A percentile compares a stretch with the other conserved stretches of the same genome.
Conservation (phyloP, 2,329 filamentous ascomycete species). For the Colletotrichum phormii region DNA sequence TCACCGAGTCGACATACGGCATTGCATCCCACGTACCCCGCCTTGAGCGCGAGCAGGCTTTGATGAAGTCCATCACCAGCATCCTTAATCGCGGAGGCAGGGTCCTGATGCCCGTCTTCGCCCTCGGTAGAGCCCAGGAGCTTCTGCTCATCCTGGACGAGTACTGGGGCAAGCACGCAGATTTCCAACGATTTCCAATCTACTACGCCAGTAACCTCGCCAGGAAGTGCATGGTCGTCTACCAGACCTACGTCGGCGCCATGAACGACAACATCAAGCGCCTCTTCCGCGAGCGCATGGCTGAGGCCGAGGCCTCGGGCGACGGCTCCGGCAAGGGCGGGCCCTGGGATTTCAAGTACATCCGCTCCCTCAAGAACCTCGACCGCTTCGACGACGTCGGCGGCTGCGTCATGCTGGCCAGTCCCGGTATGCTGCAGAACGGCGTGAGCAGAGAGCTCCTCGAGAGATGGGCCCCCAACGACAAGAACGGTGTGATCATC, state of each 20-base stretch:
- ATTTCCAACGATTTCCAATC: constrained; percentile 91
- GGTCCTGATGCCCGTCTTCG: constrained; percentile 95
- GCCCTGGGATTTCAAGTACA: constrained; percentile 97
- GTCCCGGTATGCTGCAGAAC: constrained; percentile 97
- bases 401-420: constrained; percentile 96
- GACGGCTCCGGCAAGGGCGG: constrained; percentile 81
- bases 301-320: constrained; percentile 85
- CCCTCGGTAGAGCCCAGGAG: constrained; percentile 92
- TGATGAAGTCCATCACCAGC: constrained; percentile 95
- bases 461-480: constrained; percentile 95
- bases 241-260: constrained; percentile 96
- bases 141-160: constrained; percentile 94
- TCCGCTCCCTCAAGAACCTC: constrained; percentile 89
- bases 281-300: constrained; percentile 92
- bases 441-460: constrained; percentile 93
- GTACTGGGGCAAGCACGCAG: constrained; percentile 91
- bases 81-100: constrained; percentile 92
- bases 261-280: constrained; percentile 99
- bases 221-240: constrained; percentile 97
- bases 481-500: constrained; percentile 98
- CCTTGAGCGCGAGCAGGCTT: constrained; percentile 87
- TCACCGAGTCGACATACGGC: constrained; percentile 97
- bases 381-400: constrained; percentile 97
- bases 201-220: constrained; percentile 98
- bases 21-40: constrained; percentile 94